Evolutionary conservation across 108 stramenopile genomes (phyloP), one percentile per base, ranked within the genome.

Genomic region (Epipyxis sp.): DNA sequence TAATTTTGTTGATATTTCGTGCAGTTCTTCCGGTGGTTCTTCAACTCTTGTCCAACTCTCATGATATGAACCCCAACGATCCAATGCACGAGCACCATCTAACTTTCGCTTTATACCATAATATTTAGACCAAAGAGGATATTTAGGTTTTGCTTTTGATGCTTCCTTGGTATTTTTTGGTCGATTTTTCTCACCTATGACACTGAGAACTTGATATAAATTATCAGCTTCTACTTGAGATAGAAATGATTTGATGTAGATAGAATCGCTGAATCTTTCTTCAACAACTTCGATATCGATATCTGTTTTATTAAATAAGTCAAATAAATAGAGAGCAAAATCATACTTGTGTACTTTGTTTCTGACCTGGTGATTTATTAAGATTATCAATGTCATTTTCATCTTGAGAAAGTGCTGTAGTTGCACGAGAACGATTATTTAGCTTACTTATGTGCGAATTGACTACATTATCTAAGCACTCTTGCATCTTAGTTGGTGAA

Each of bases 1-100:
- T 37, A 65, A 25, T 32, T 65, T 65, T 16, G 61, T 32, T 6
- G 61, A 16, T 13, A 25, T 65, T 6, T 3, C 72, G 1, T 16
- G 44, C 0, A 76, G 44, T 34, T 30, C 16, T 0, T 43, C 42
- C 1, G 72, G 72, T 3, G 72, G 42, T 1, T 43, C 42, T 2
- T 46, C 44, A 29, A 76, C 72, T 20, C 72, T 42, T 1, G 32
- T 20, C 72, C 72, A 76, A 29, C 44, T 50, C 39, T 76, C 72
- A 2, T 76, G 45, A 29, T 76, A 3, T 34, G 72, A 43, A 1
- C 72, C 72, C 72, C 72, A 76, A 0, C 1, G 3, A 46, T 76
- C 72, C 0, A 76, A 10, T 34, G 72, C 72, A 0, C 13, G 29
- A 1, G 72, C 72, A 1, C 42, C 1, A 45, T 76, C 72, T 25